Base-by-base conservation (phyloP, 1,284 basidiomycete species). In the Ceratobasidium sp. region DNA sequence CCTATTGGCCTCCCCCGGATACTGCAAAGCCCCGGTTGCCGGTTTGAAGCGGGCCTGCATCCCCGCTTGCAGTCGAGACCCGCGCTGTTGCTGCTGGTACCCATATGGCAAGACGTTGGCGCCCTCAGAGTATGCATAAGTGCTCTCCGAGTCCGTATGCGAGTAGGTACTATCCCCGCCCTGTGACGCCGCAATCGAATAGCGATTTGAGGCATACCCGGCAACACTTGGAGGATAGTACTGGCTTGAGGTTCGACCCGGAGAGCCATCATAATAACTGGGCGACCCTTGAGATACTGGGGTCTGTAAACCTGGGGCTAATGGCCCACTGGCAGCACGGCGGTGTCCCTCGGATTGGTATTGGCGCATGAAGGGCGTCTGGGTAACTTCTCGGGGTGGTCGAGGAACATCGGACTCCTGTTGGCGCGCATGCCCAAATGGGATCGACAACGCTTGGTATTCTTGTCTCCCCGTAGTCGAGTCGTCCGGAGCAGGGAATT, bases 91-190 rank as follows among this genome's bases (percentile, higher is more conserved):
- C 29, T 27, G 46, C 21, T 52, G 49, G 21, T 66, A 66, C 27
- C 62, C 49, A 13, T 46, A 50, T 8, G 62, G 62, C 25, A 46
- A 27, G 8, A 66, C 62, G 25, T 66, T 66, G 16, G 62, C 62
- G 16, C 62, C 62, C 29, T 66, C 62, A 16, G 62, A 66, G 33
- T 66, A 66, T 19, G 62, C 62, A 56, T 66, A 66, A 36, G 41
- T 33, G 27, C 62, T 66, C 13, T 66, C 62, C 36, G 50, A 25
- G 27, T 66, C 62, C 33, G 59, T 53, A 23, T 53, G 33, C 1
- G 62, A 39, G n/a, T 66, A 50, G 19, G 8, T 54, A 6, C 6
- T 39, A 7, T 54, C 52, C 4, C 33, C 52, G 27, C 52, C 29
- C 29, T n/a, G n/a, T n/a, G 25, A 11, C 8, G 52, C 16, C 3